Conservation (phyloP, 352 stramenopile species). For the Phytophthora lateralis region DNA sequence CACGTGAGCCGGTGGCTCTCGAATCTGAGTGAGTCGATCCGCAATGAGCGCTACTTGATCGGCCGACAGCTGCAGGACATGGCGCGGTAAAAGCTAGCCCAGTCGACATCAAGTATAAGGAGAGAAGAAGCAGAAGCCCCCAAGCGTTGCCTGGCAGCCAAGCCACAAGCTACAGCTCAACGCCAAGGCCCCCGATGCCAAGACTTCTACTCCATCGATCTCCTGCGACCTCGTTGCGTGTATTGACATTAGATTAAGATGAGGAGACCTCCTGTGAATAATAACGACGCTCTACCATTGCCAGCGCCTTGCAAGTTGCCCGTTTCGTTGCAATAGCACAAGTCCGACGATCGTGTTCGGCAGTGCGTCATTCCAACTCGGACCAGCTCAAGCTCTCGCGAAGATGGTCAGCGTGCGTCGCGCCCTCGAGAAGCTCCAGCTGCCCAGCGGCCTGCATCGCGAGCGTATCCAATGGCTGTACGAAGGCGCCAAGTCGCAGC, state of each 20-base stretch:
- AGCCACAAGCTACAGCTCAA: background rate
- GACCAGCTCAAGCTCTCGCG: slow-evolving; percentile 6
- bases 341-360: slow-evolving; percentile 27
- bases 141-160: background rate
- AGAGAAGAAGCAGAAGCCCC: slow-evolving; percentile 9
- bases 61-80: slow-evolving; percentile 88
- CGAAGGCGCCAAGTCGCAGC: slow-evolving; percentile 39
- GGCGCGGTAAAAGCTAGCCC: slow-evolving; percentile 52
- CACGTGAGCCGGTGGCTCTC: slow-evolving; percentile 63
- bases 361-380: slow-evolving; percentile 14
- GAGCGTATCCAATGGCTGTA: slow-evolving; percentile 83
- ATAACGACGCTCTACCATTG: slow-evolving; percentile 22
- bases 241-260: slow-evolving; percentile 43
- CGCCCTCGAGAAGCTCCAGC: slow-evolving; percentile 56
- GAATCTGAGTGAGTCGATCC: slow-evolving; percentile 82
- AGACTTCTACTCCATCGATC: slow-evolving; percentile 4
- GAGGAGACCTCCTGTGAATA: slow-evolving; percentile 34
- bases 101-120: slow-evolving; percentile 13
- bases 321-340: background rate
- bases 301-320: background rate
- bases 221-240: slow-evolving; percentile 28
- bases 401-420: slow-evolving; percentile 47
- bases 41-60: slow-evolving; percentile 89
- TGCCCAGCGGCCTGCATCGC: slow-evolving; percentile 64
- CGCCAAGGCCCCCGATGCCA: background rate